A percentile compares a stretch with the other conserved stretches of the same genome.
Evolutionary conservation across 768 basidiomycete species (phyloP).

Genomic region (Hysterangium stoloniferum): DNA sequence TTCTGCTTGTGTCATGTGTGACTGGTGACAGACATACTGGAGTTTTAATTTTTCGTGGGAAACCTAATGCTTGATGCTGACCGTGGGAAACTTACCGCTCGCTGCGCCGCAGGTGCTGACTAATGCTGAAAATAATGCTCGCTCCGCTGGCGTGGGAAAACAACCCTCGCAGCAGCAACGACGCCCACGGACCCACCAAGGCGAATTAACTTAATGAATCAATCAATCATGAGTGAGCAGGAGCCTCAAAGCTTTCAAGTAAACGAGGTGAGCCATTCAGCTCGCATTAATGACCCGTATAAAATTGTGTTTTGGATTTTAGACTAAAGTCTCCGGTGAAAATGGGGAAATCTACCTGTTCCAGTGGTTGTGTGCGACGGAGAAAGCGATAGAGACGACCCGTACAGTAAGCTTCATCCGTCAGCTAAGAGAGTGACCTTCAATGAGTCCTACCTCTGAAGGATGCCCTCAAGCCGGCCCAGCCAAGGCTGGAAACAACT

Average conservation of each 20-base stretch:
- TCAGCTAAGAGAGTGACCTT: background rate
- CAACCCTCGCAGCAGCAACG: no score
- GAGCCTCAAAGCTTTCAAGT: constrained; percentile 2
- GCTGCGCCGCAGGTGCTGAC: no score
- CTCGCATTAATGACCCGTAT: background rate
- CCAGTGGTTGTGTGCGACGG: constrained; percentile 68
- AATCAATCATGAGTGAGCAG: constrained; percentile 1
- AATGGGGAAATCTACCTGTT: constrained; percentile 79
- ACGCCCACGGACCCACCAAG: no score
- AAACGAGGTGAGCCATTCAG: constrained; percentile 7
- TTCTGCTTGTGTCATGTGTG: no score
- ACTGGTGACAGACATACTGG: no score
- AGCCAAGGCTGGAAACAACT: constrained; percentile 51
- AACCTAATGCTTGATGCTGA: no score
- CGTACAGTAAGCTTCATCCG: constrained; percentile 39
- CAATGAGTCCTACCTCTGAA: constrained; percentile 22
- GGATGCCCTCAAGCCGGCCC: constrained; percentile 60
- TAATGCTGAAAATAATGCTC: no score
- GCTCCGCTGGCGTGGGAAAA: no score
- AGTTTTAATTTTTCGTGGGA: no score
- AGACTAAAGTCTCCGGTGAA: constrained; percentile 66
- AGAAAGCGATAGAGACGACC: constrained; percentile 46
- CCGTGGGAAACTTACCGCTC: no score
- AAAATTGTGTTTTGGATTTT: background rate
- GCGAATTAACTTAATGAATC: no score